A percentile compares a stretch with the other conserved stretches of the same genome.
Conservation (phyloP, 768 basidiomycete species). For the Termitomyces eurrhizus region DNA sequence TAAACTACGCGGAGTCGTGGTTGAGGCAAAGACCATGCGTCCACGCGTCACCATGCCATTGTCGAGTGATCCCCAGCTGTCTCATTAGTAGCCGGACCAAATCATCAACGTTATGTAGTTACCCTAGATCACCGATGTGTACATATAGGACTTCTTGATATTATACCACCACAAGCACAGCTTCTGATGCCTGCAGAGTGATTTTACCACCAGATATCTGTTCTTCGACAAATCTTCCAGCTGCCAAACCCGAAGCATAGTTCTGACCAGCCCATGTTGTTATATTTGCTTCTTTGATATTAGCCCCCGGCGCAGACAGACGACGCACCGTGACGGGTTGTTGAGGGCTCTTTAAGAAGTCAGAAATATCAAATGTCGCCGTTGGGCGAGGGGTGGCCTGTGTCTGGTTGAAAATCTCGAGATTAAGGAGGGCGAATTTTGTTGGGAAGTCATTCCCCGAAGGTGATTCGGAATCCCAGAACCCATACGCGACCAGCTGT, state of each 20-base stretch:
- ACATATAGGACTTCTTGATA: background rate
- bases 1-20: too few relatives aligned
- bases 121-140: background rate
- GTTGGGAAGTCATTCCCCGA: slow-evolving; percentile 30
- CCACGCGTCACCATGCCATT: too few relatives aligned
- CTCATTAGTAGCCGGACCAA: background rate
- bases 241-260: slow-evolving; percentile 37
- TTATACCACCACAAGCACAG: slow-evolving; percentile 28
- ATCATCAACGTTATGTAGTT: slow-evolving; percentile 35
- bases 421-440: slow-evolving; percentile 46
- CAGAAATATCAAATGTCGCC: slow-evolving; percentile 43
- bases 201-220: slow-evolving; percentile 28
- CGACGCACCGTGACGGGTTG: slow-evolving; percentile 34
- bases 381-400: slow-evolving; percentile 35
- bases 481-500: slow-evolving; percentile 48
- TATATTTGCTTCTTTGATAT: slow-evolving; percentile 37
- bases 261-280: slow-evolving; percentile 51
- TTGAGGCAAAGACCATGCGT: too few relatives aligned
- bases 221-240: slow-evolving; percentile 37
- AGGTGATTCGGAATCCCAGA: slow-evolving; percentile 36
- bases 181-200: slow-evolving; percentile 33
- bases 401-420: slow-evolving; percentile 50
- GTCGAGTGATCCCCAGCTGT: too few relatives aligned
- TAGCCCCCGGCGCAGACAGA: slow-evolving; percentile 45
- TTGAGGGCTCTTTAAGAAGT: slow-evolving; percentile 26